Evolutionary conservation across 2,329 filamentous ascomycete genomes (phyloP).

Genomic region (Cladosporium sphaerospermum): DNA sequence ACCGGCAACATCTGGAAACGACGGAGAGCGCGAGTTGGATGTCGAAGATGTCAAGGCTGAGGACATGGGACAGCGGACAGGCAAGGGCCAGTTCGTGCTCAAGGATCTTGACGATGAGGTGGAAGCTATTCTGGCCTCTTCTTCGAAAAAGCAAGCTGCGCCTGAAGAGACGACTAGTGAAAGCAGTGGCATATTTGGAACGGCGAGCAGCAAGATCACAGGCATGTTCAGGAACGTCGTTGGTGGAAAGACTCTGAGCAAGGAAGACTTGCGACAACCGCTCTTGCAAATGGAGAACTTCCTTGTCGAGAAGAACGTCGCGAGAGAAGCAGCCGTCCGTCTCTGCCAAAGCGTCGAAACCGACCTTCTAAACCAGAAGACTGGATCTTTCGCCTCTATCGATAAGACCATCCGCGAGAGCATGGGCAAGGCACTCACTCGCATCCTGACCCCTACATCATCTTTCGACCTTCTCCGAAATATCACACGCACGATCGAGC

Average conservation of each 20-base stretch:
- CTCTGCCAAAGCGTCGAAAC: slow-evolving; percentile 87
- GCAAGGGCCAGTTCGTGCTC: slow-evolving; percentile 86
- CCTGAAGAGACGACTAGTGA: slow-evolving; percentile 52
- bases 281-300: slow-evolving; percentile 96
- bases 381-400: slow-evolving; percentile 74
- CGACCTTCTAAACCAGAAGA: slow-evolving; percentile 85
- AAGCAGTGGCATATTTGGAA: slow-evolving; percentile 64
- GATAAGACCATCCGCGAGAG: slow-evolving; percentile 76
- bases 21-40: slow-evolving; percentile 41
- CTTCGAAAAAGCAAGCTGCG: slow-evolving; percentile 57
- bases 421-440: slow-evolving; percentile 86
- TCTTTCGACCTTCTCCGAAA: slow-evolving; percentile 92
- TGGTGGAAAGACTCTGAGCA: slow-evolving; percentile 85
- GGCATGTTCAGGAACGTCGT: slow-evolving; percentile 92
- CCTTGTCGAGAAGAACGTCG: slow-evolving; percentile 90
- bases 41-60: slow-evolving; percentile 70
- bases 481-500: slow-evolving; percentile 71
- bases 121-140: slow-evolving; percentile 75
- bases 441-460: slow-evolving; percentile 92
- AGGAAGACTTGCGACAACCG: slow-evolving; percentile 82
- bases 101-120: slow-evolving; percentile 93
- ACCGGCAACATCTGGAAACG: slow-evolving; percentile 46
- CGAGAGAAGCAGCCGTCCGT: slow-evolving; percentile 84
- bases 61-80: slow-evolving; percentile 77
- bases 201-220: slow-evolving; percentile 74